Evolutionary conservation across 208 protist species (phyloP), one percentile per base, ranked within the genome.

Genomic region (Porcisia hertigi): DNA sequence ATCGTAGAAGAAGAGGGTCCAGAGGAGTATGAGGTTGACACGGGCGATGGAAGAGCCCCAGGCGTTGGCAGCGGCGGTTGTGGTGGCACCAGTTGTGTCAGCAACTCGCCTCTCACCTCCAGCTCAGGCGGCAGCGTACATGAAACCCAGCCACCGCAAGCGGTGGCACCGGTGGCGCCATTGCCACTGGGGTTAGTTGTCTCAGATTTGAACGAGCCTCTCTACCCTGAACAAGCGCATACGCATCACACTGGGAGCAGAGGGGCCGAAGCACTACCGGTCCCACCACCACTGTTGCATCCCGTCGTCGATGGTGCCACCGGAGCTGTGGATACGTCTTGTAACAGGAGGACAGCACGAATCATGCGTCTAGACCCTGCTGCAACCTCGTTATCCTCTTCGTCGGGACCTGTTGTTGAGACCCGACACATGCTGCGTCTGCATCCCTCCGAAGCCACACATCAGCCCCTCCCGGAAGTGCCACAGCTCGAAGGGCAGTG

Each of bases 401-500:
- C 62, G 23, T 45, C 41, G 41, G 7, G 43, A 23, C 45, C 65
- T 25, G 43, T 30, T 34, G 45, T 18, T 18, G 65, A 41, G 65
- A 2, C 65, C 5, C 65, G 39, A 39, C 76, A 69, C 71, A 76
- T 70, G 41, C 71, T 81, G 55, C 77, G 64, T 18, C 71, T 81
- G 18, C 77, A 58, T 9, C 62, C 77, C 62, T 36, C 20, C 6
- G 9, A 20, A 34, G 23, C 36, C 54, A 14, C 62, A 47, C n/a
- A 16, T 9, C 47, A 30, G 53, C 52, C 54, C 34, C 52, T 41
- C 5, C n/a, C 73, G 8, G 3, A 30, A 8, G 9, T 52, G 20
- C 69, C 23, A 20, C 52, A 25, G 54, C 64, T 39, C 8, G 39
- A 49, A 9, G 55, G 25, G 39, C 36, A 45, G 34, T 49, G 9